phyloP scores from a whole-genome alignment of 2,329 filamentous ascomycete genomes.

The Alternaria rosae region DNA sequence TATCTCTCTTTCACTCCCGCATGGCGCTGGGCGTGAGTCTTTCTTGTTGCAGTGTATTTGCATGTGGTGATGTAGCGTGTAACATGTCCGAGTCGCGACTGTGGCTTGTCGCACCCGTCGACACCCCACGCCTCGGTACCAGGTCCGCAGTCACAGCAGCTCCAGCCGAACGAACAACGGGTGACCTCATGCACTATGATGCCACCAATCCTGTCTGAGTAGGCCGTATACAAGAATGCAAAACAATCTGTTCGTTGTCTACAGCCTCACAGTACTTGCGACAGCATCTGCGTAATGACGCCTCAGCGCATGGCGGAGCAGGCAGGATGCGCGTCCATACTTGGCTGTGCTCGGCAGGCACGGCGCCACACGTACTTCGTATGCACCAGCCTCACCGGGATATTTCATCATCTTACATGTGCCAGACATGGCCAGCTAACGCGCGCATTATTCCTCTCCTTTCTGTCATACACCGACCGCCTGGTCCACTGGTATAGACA shows the following conservation, averaged over 20 bases:
- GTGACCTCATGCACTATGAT: conserved; percentile 26
- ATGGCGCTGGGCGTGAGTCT: not conserved
- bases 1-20: not conserved
- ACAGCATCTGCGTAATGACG: conserved; percentile 42
- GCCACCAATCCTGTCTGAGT: not conserved
- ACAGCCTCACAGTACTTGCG: conserved; percentile 27
- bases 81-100: conserved; percentile 7
- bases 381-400: conserved; percentile 40
- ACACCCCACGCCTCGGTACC: conserved; percentile 30
- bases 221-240: not conserved
- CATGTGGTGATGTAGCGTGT: not conserved
- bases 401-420: conserved; percentile 29
- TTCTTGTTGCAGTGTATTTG: not conserved
- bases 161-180: conserved; percentile 17
- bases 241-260: not conserved
- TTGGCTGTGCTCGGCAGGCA: conserved; percentile 33
- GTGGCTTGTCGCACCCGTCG: conserved; percentile 35
- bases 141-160: conserved; percentile 19
- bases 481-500: not conserved
- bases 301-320: conserved; percentile 41
- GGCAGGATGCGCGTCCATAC: conserved; percentile 25
- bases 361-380: conserved; percentile 37
- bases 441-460: conserved; percentile 11
- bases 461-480: not conserved
- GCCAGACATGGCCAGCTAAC: conserved; percentile 17